Evolutionary conservation across 2,329 filamentous ascomycete genomes (phyloP).

Genomic region (Aspergillus neotritici): DNA sequence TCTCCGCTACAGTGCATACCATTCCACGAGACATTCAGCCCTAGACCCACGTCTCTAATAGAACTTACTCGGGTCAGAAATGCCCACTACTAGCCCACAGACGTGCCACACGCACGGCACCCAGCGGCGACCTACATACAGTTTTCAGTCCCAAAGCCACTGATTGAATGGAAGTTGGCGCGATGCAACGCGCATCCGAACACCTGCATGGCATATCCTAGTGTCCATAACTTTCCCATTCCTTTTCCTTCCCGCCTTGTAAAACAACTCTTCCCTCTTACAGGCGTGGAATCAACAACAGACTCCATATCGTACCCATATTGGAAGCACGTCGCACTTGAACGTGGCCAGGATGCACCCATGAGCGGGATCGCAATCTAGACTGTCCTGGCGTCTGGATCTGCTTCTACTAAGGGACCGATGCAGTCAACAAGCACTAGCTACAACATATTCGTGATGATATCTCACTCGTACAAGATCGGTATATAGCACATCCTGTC

Average conservation of each 20-base stretch:
- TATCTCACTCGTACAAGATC: conserved; percentile 49
- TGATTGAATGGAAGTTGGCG: conserved; percentile 44
- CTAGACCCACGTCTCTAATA: conserved; percentile 38
- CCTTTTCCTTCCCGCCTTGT: too few relatives aligned
- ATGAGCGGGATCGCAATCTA: conserved; percentile 32
- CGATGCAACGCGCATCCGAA: conserved; percentile 44
- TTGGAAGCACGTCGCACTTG: conserved; percentile 58
- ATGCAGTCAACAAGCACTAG: conserved; percentile 52
- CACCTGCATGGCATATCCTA: conserved; percentile 47
- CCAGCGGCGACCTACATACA: conserved; percentile 53
- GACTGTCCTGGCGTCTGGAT: conserved; percentile 57
- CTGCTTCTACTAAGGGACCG: conserved; percentile 48
- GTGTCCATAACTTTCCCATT: too few relatives aligned
- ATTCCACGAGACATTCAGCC: conserved; percentile 21
- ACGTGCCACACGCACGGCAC: conserved; percentile 54
- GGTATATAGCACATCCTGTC: conserved; percentile 15
- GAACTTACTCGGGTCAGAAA: conserved; percentile 45
- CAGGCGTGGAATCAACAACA: conserved; percentile 1
- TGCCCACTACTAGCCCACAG: conserved; percentile 43
- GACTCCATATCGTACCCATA: conserved; percentile 32
- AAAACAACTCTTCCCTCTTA: too few relatives aligned
- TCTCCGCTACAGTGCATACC: conserved; percentile 14
- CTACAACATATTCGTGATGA: conserved; percentile 59
- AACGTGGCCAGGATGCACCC: conserved; percentile 51
- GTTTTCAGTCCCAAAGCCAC: conserved; percentile 48